phyloP scores from a whole-genome alignment of 116 monocot genomes.

The Cymodocea nodosa region DNA sequence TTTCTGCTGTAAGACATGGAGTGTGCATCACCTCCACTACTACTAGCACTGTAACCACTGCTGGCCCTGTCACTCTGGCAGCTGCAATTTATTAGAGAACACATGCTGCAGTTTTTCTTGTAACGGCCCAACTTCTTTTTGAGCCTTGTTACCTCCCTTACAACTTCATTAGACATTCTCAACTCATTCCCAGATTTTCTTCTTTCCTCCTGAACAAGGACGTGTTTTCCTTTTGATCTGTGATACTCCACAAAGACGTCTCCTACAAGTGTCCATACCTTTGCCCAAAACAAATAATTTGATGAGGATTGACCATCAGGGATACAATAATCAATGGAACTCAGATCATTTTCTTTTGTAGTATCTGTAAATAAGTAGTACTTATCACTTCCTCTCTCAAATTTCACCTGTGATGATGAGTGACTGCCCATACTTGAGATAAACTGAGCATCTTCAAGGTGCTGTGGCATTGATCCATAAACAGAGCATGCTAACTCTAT shows the following conservation, averaged over 20 bases:
- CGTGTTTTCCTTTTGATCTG: constrained; percentile 30
- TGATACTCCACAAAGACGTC: constrained; percentile 82
- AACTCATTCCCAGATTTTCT: constrained; percentile 29
- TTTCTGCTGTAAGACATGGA: constrained; percentile 29
- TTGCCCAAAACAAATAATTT: constrained; percentile 76
- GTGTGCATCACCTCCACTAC: constrained; percentile 38
- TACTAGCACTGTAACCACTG: constrained; percentile 94
- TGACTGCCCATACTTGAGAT: constrained; percentile 67
- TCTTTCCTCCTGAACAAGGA: constrained; percentile 22
- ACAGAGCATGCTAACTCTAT: constrained; percentile 82
- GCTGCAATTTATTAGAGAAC: constrained; percentile 86
- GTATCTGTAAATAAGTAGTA: constrained; percentile 14
- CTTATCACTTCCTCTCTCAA: constrained; percentile 8
- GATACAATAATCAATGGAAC: constrained; percentile 8
- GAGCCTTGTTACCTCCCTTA: constrained; percentile 80
- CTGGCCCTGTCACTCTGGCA: constrained; percentile 82
- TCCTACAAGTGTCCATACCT: constrained; percentile 88
- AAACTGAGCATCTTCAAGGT: constrained; percentile 69
- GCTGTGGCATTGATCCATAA: constrained; percentile 96
- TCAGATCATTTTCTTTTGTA: constrained; percentile 7
- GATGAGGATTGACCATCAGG: constrained; percentile 21
- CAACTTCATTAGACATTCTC: constrained; percentile 85
- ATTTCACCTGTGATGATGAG: constrained; percentile 18
- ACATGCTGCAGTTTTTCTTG: constrained; percentile 59
- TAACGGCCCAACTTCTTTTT: constrained; percentile 80